Evolutionary conservation across 345 rosid species (phyloP).

Genomic region (Heritiera littoralis): DNA sequence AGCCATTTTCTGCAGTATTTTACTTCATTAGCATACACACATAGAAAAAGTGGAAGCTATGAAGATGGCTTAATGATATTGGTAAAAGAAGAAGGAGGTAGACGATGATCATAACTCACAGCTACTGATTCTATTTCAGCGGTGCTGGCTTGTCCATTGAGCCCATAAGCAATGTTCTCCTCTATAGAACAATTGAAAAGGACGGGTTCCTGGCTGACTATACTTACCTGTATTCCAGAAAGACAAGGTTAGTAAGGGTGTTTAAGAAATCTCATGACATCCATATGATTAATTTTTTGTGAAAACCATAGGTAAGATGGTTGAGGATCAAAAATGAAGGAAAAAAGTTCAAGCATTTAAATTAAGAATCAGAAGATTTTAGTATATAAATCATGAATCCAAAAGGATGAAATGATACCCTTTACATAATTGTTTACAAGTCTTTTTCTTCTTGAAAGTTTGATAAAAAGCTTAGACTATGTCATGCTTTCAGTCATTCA

Average conservation of each 20-base stretch:
- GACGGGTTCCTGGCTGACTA: constrained; percentile 97
- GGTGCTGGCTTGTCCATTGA: constrained; percentile 54
- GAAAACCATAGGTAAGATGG: background rate
- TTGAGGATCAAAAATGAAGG: background rate
- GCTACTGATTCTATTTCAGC: constrained; percentile 68
- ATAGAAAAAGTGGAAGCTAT: background rate
- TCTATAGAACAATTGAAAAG: constrained; percentile 55
- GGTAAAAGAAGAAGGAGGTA: background rate
- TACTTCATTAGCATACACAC: background rate
- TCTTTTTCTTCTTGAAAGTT: background rate
- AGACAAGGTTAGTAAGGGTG: background rate
- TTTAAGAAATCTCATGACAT: background rate
- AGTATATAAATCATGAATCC: background rate
- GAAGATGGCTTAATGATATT: constrained; percentile 1
- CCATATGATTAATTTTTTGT: background rate
- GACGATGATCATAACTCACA: constrained; percentile 41
- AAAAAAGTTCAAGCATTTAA: background rate
- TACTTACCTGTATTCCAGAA: constrained; percentile 59
- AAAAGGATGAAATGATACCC: constrained; percentile 9
- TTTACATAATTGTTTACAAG: background rate
- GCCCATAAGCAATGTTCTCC: constrained; percentile 66
- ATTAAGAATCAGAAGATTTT: background rate
- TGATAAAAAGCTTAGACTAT: background rate
- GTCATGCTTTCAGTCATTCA: background rate
- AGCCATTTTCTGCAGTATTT: constrained; percentile 76